Percentiles rank a stretch among this genome's conserved stretches.
Conservation (phyloP, 2,329 filamentous ascomycete genomes). For the Dactylella cylindrospora region DNA sequence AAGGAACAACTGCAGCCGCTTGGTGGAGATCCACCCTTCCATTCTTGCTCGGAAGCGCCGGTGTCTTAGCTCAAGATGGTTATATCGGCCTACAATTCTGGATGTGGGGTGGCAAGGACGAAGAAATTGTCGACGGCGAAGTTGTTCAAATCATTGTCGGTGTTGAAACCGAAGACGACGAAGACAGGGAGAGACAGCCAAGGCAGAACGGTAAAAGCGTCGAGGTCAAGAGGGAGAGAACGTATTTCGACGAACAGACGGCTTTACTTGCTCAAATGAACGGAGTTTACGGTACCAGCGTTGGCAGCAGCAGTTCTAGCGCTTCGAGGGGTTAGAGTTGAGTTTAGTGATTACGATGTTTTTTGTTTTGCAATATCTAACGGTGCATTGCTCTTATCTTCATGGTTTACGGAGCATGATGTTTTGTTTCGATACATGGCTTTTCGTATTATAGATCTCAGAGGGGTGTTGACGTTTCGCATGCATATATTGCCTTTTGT, state of each 20-base stretch:
- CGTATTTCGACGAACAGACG: constrained; percentile 35
- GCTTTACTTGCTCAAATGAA: constrained; percentile 31
- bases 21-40: constrained; percentile 64
- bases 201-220: constrained; percentile 1
- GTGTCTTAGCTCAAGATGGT: constrained; percentile 64
- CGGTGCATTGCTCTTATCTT: too few species aligned
- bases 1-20: constrained; percentile 59
- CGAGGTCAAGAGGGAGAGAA: constrained; percentile 16
- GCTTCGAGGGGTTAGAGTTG: constrained; percentile 24
- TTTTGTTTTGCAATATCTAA: too few species aligned
- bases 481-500: too few species aligned
- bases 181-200: background rate
- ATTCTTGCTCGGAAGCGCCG: constrained; percentile 67
- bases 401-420: too few species aligned
- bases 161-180: constrained; percentile 3
- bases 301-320: constrained; percentile 30
- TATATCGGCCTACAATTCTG: constrained; percentile 65
- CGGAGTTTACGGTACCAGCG: constrained; percentile 31
- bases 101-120: constrained; percentile 59
- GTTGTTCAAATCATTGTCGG: constrained; percentile 29
- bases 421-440: too few species aligned
- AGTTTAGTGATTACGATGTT: too few species aligned
- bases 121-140: constrained; percentile 48
- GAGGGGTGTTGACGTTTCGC: too few species aligned
- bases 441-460: too few species aligned